phyloP scores from a whole-genome alignment of 1,284 basidiomycete genomes.

The Tylopilus sp. region DNA sequence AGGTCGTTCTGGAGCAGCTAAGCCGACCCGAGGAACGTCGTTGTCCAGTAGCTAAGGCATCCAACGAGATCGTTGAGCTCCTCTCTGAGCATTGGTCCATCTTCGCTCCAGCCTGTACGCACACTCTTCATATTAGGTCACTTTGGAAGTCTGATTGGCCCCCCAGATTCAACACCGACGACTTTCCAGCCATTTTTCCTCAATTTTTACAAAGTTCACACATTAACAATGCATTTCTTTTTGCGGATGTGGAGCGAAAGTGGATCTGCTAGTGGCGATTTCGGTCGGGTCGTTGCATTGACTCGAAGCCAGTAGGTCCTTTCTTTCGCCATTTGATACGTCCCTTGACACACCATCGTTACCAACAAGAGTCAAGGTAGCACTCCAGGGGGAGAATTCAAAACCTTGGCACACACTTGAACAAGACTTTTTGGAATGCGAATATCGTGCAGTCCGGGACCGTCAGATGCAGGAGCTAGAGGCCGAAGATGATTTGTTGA shows the following conservation, averaged over 20 bases:
- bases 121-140: conserved; percentile 6
- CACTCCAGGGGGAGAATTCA: conserved; percentile 76
- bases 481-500: conserved; percentile 87
- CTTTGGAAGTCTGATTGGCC: conserved; percentile 31
- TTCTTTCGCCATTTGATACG: conserved; percentile 13
- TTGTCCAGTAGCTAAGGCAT: conserved; percentile 87
- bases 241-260: conserved; percentile 95
- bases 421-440: conserved; percentile 82
- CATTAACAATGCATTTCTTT: conserved; percentile 86
- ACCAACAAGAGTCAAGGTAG: conserved; percentile 70
- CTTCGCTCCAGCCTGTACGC: conserved; percentile 77
- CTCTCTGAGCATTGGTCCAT: conserved; percentile 88
- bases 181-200: conserved; percentile 91
- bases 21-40: conserved; percentile 78
- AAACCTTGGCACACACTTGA: conserved; percentile 88
- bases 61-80: conserved; percentile 86
- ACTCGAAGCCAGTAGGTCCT: conserved; percentile 82
- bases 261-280: conserved; percentile 80
- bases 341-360: conserved; percentile 15
- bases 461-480: conserved; percentile 94
- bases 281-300: conserved; percentile 80
- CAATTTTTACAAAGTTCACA: conserved; percentile 84
- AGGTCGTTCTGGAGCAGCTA: conserved; percentile 86
- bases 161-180: conserved; percentile 77
- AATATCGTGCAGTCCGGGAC: conserved; percentile 88